Evolutionary conservation across 2,329 filamentous ascomycete species (phyloP).

Genomic region (Ambrosiella cleistominuta): DNA sequence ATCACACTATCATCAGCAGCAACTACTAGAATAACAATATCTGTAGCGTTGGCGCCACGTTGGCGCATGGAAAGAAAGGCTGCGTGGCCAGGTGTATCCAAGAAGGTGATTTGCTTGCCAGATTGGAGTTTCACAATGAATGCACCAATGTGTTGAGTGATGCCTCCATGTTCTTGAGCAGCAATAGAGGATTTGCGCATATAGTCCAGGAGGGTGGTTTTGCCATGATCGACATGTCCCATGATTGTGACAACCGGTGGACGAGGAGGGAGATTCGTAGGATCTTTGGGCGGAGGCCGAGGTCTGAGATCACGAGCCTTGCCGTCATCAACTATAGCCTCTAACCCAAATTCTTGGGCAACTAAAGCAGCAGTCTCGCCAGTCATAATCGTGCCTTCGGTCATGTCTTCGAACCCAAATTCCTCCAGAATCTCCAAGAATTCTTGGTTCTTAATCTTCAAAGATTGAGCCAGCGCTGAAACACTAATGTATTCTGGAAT

Average conservation of each 20-base stretch:
- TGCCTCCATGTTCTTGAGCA: constrained; percentile 83
- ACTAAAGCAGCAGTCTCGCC: constrained; percentile 81
- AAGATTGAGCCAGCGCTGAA: constrained; percentile 56
- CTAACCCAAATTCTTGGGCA: constrained; percentile 81
- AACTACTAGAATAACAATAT: constrained; percentile 90
- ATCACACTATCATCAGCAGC: constrained; percentile 95
- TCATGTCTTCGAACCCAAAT: constrained; percentile 77
- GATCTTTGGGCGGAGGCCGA: constrained; percentile 50
- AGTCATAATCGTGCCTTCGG: constrained; percentile 70
- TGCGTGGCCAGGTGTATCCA: constrained; percentile 91
- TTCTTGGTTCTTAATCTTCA: constrained; percentile 51
- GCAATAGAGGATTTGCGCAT: constrained; percentile 84
- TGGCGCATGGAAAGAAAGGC: constrained; percentile 94
- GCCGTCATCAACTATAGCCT: constrained; percentile 56
- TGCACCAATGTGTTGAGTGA: constrained; percentile 95
- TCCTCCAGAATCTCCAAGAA: constrained; percentile 64
- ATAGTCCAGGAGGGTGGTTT: constrained; percentile 90
- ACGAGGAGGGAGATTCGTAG: constrained; percentile 48
- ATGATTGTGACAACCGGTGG: constrained; percentile 97
- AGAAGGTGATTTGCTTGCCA: constrained; percentile 83
- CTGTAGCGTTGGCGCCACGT: constrained; percentile 85
- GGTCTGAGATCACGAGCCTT: constrained; percentile 54
- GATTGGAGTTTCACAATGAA: constrained; percentile 79
- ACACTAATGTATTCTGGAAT: constrained; percentile 86
- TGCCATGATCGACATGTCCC: constrained; percentile 97